Conservation (phyloP, 495 filamentous ascomycete species). For the Neurospora tetraspora region DNA sequence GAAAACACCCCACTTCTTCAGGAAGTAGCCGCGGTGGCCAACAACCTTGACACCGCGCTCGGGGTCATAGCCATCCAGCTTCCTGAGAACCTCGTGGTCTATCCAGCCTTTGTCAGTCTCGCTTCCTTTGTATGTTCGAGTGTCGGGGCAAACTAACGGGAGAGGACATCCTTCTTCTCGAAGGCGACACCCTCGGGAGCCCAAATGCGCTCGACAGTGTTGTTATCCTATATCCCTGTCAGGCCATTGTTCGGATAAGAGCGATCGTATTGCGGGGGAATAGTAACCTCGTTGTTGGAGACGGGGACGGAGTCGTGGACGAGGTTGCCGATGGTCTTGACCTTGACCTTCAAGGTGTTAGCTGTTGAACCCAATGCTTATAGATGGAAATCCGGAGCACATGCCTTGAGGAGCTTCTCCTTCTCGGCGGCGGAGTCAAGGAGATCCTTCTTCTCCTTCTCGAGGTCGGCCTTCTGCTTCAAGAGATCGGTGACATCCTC, state of each 20-base stretch:
- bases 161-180: slow-evolving; percentile 43
- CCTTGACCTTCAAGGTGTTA: slow-evolving; percentile 45
- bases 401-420: slow-evolving; percentile 46
- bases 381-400: background rate
- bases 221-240: slow-evolving; percentile 52
- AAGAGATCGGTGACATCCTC: slow-evolving; percentile 80
- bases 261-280: background rate
- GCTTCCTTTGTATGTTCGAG: slow-evolving; percentile 24
- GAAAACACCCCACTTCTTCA: slow-evolving; percentile 85
- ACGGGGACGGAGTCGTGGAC: slow-evolving; percentile 90
- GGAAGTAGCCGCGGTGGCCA: slow-evolving; percentile 89
- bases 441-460: slow-evolving; percentile 69
- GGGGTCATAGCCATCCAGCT: slow-evolving; percentile 85
- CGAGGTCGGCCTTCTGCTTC: slow-evolving; percentile 61
- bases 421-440: slow-evolving; percentile 65
- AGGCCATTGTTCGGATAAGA: background rate
- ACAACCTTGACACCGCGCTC: slow-evolving; percentile 91
- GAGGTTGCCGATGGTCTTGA: slow-evolving; percentile 82
- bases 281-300: slow-evolving; percentile 68
- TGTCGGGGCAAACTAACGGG: slow-evolving; percentile 22
- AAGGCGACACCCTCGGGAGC: slow-evolving; percentile 59
- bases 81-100: slow-evolving; percentile 87
- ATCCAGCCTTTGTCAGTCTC: background rate
- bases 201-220: slow-evolving; percentile 66
- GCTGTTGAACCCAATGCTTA: background rate